Conservation (phyloP, 257 asterid species). For the Pogostemon cablin region DNA sequence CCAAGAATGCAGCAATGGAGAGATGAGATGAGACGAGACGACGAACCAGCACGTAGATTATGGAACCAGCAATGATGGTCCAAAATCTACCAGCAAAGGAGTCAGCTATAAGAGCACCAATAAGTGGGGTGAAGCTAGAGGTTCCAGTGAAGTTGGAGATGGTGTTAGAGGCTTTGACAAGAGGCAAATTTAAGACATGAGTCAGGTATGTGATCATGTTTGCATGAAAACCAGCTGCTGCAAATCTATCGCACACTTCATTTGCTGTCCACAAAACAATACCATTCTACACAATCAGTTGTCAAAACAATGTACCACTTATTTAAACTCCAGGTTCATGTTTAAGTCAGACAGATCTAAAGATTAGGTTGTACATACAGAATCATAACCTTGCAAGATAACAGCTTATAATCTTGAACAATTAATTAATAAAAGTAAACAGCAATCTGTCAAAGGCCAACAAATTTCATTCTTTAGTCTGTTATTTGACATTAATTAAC, state of each 20-base stretch:
- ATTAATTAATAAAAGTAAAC: too few species aligned
- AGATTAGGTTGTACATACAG: too few species aligned
- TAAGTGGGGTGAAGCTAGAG: constrained; percentile 68
- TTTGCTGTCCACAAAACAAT: constrained; percentile 47
- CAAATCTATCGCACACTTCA: constrained; percentile 79
- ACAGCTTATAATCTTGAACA: too few species aligned
- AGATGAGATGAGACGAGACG: background rate
- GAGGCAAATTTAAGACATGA: constrained; percentile 67
- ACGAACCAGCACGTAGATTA: constrained; percentile 59
- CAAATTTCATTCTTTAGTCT: too few species aligned
- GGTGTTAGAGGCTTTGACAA: constrained; percentile 79
- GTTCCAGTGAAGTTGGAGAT: constrained; percentile 71
- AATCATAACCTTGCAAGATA: too few species aligned
- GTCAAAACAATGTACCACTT: background rate
- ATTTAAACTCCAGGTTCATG: too few species aligned
- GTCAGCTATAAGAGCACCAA: constrained; percentile 79
- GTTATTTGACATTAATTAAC: too few species aligned
- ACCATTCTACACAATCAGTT: background rate
- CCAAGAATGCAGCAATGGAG: too few species aligned
- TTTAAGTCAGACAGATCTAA: too few species aligned
- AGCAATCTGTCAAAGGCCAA: too few species aligned
- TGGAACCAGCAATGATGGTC: constrained; percentile 69
- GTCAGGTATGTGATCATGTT: constrained; percentile 90
- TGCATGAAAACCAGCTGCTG: constrained; percentile 70
- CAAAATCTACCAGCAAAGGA: constrained; percentile 74